Evolutionary conservation across 192 early-diverging fungal species (phyloP).

Genomic region (Tieghemiomyces parasiticus): DNA sequence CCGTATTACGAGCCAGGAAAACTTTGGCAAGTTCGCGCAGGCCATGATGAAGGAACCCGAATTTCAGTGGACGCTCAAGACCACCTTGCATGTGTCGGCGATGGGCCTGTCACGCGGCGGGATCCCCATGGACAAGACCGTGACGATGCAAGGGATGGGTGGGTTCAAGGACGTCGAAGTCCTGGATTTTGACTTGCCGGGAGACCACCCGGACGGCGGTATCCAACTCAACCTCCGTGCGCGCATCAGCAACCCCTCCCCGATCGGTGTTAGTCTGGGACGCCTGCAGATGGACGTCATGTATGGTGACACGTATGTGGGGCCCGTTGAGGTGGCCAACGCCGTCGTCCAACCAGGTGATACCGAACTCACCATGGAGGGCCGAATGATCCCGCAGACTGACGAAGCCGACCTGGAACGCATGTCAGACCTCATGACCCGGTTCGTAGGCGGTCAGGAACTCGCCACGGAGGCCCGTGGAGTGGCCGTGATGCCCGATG

Average conservation of each 20-base stretch:
- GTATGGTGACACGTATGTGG: conserved; percentile 26
- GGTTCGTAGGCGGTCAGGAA: neutral
- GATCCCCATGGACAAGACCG: conserved; percentile 25
- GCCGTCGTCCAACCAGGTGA: conserved; percentile 21
- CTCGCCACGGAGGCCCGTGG: neutral
- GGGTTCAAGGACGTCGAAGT: conserved; percentile 29
- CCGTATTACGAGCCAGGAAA: neutral
- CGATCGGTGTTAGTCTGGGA: conserved; percentile 36
- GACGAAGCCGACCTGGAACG: conserved; percentile 20
- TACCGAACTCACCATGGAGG: conserved; percentile 31
- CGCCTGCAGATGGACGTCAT: conserved; percentile 32
- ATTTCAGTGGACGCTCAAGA: conserved; percentile 1
- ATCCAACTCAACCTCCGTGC: conserved; percentile 36
- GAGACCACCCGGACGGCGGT: conserved; percentile 31
- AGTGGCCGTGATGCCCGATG: conserved; percentile 8
- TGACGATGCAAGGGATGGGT: conserved; percentile 27
- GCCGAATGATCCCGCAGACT: conserved; percentile 31
- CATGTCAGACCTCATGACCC: neutral
- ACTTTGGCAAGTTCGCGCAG: neutral
- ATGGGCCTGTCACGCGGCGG: neutral
- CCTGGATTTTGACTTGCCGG: conserved; percentile 31
- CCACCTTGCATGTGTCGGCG: neutral
- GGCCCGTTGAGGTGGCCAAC: conserved; percentile 26
- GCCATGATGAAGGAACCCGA: conserved; percentile 5
- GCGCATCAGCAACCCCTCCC: conserved; percentile 34